Evolutionary conservation across 177 flowering plant genomes (phyloP), one percentile per base, ranked within the genome.

Genomic region (Vitis hybrid): DNA sequence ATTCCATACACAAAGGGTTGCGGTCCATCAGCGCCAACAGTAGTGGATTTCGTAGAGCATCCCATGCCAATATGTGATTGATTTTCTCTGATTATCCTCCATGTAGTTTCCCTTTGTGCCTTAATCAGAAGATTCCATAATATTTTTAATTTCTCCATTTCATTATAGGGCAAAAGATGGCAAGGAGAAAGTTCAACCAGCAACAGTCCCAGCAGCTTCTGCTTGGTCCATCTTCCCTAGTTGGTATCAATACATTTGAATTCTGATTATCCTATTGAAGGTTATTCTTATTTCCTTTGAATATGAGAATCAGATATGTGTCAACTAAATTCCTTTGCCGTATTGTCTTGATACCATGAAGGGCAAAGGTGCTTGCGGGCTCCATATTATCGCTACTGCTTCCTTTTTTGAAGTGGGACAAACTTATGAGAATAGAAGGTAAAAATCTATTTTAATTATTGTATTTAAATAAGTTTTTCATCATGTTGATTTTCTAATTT

Each of bases 331-430:
- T 56, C 19, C 10, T 35, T 35, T 9, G 18, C 9, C 59, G 21
- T 5, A 15, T 15, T 4, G 6, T 17, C 18, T 3, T 60, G 6
- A 12, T 0, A 60, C 17, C 18, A 35, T 66, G 67, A 68, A 75
- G 78, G 78, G 67, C 60, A 60, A 78, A 56, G 68, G 68, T 75
- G 77, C 10, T 76, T 1, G 19, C 70, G 65, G 82, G 79, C 46
- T 73, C 79, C 55, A 14, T 73, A 49, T 17, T 79, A 11, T 21
- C 77, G 35, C 14, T 79, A 1, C 3, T 74, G 35, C 40, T 73
- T 9, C 79, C 82, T 1, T 70, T 76, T 18, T 79, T 74, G 79
- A 73, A 55, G 52, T 73, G 69, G 72, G 49, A 4, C 11, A 54
- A 70, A 56, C 48, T 73, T 15, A 57, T 62, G 12, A 30, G 6